Evolutionary conservation across 495 filamentous ascomycete genomes (phyloP).

Genomic region (Trichoderma virens): DNA sequence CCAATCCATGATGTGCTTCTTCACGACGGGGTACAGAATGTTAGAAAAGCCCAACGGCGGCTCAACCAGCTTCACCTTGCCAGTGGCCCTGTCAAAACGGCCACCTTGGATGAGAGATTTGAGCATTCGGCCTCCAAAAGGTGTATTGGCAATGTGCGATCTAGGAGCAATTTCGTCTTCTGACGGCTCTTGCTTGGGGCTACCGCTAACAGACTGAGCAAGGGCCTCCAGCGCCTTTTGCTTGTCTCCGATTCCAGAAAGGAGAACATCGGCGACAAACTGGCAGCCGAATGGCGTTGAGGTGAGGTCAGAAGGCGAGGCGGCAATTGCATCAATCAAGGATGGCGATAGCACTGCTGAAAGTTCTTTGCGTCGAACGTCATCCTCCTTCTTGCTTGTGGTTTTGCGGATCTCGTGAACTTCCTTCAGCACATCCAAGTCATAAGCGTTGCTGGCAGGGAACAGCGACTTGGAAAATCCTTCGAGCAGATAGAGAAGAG

Average conservation of each 20-base stretch:
- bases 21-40: slow-evolving; percentile 67
- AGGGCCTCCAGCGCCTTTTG: slow-evolving; percentile 59
- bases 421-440: slow-evolving; percentile 60
- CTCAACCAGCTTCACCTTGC: slow-evolving; percentile 59
- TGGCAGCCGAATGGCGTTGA: slow-evolving; percentile 77
- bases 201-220: slow-evolving; percentile 57
- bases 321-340: slow-evolving; percentile 62
- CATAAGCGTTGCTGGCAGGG: slow-evolving; percentile 44
- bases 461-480: slow-evolving; percentile 65
- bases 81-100: slow-evolving; percentile 62
- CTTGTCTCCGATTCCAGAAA: slow-evolving; percentile 70
- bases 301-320: slow-evolving; percentile 57
- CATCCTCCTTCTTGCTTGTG: slow-evolving; percentile 87
- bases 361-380: slow-evolving; percentile 66
- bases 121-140: slow-evolving; percentile 74
- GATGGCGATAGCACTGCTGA: slow-evolving; percentile 56
- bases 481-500: slow-evolving; percentile 77
- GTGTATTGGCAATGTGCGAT: slow-evolving; percentile 48
- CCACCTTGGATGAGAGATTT: slow-evolving; percentile 85
- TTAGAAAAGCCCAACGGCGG: slow-evolving; percentile 74
- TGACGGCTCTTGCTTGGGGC: slow-evolving; percentile 42
- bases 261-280: slow-evolving; percentile 72
- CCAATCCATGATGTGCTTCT: slow-evolving; percentile 71
- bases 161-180: slow-evolving; percentile 29
- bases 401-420: slow-evolving; percentile 65